Percentiles rank a stretch among this genome's conserved stretches.
These are phyloP conservation scores for Calonectria pseudoturangicola DNA, from an alignment of 2,329 filamentous ascomycete species.

Conservation along the genomic window DNA sequence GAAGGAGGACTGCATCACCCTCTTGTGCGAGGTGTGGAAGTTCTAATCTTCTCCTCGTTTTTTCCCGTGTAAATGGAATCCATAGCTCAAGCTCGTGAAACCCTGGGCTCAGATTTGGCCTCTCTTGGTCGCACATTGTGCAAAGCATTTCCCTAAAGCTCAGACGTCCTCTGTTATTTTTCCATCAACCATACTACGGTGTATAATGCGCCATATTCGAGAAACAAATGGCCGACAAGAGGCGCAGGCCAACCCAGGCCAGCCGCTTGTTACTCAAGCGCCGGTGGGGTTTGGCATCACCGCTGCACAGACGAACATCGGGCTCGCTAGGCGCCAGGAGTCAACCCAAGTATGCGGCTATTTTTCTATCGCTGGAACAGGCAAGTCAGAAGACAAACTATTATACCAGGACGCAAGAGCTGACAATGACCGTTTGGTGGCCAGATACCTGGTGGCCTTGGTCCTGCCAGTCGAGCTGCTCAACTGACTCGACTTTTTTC, in stretches of 20 bases:
- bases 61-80: background rate
- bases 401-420: background rate
- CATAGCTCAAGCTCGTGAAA: too few relatives aligned
- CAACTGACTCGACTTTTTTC: background rate
- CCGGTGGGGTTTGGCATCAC: background rate
- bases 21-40: background rate
- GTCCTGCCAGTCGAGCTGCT: background rate
- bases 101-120: background rate
- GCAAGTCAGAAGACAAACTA: background rate
- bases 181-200: background rate
- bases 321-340: background rate
- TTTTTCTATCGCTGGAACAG: background rate
- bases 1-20: background rate
- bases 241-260: too few relatives aligned
- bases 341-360: background rate
- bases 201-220: background rate
- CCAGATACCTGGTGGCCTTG: conserved; percentile 9
- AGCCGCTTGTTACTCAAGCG: background rate
- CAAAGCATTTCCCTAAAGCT: background rate
- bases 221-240: background rate
- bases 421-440: background rate
- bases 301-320: background rate
- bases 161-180: background rate
- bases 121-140: too few relatives aligned
- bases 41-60: background rate